These are phyloP conservation scores for Delonix regia DNA, from an alignment of 306 rosid species.

Conservation along the genomic window DNA sequence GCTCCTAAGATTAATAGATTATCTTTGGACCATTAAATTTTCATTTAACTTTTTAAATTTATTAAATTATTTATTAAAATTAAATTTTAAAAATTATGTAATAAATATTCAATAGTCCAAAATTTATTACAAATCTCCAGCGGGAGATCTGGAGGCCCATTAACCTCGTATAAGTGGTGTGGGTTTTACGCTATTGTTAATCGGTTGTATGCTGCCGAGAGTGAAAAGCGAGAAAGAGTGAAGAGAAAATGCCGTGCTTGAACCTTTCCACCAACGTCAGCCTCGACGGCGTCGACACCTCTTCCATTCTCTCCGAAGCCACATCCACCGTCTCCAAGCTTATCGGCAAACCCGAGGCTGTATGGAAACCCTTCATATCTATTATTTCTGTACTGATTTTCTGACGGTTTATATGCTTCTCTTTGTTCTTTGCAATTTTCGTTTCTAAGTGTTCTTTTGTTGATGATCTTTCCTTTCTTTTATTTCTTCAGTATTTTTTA, in stretches of 20 bases:
- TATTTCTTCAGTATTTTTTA: neutral
- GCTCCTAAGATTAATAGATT: too few species aligned
- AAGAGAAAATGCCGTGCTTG: constrained; percentile 84
- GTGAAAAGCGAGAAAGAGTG: neutral
- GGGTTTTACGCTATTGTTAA: neutral
- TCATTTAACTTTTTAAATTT: too few species aligned
- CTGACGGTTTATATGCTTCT: neutral
- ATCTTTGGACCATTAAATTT: too few species aligned
- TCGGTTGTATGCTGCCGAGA: neutral
- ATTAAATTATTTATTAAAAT: too few species aligned
- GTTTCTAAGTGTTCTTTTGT: neutral
- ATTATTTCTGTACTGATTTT: neutral
- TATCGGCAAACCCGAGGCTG: constrained; percentile 82
- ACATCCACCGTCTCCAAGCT: constrained; percentile 78
- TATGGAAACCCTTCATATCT: constrained; percentile 24
- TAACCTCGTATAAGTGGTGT: too few species aligned
- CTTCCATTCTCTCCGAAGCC: constrained; percentile 88
- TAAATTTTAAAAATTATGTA: too few species aligned
- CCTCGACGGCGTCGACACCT: constrained; percentile 81
- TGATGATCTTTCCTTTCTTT: too few species aligned
- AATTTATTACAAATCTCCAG: too few species aligned
- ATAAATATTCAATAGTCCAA: too few species aligned
- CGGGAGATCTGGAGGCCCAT: too few species aligned
- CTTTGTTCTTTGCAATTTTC: neutral
- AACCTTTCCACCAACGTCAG: constrained; percentile 78